These are phyloP conservation scores for Diplodia intermedia DNA, from an alignment of 2,329 filamentous ascomycete species.

Conservation along the genomic window DNA sequence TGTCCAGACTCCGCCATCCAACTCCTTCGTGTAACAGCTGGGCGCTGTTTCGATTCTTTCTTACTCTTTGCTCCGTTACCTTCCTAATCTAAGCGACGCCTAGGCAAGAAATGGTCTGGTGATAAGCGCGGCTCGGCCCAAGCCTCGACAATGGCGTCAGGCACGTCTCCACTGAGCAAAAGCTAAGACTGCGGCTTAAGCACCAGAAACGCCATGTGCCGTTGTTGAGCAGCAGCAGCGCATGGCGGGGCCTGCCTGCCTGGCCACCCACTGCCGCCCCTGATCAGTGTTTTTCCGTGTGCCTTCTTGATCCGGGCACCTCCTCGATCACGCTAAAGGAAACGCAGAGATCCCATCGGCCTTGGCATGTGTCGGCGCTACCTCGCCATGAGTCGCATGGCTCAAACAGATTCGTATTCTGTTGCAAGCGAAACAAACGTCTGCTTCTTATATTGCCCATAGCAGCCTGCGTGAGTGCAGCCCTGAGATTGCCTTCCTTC, in stretches of 20 bases:
- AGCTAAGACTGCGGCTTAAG: background rate
- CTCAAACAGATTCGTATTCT: constrained; percentile 22
- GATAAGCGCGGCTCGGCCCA: background rate
- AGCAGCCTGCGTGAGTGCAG: background rate
- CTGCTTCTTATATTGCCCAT: background rate
- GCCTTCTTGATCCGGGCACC: background rate
- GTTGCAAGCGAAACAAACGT: constrained; percentile 13
- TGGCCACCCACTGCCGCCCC: background rate
- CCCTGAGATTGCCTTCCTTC: constrained; percentile 12
- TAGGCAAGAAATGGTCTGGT: background rate
- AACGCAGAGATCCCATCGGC: background rate
- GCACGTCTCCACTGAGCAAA: background rate
- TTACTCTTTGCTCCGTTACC: background rate
- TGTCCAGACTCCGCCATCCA: background rate
- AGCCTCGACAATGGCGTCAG: background rate
- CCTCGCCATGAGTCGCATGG: constrained; percentile 15
- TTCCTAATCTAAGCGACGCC: constrained; percentile 22
- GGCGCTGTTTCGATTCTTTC: background rate
- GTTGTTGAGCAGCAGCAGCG: background rate
- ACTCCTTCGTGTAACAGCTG: background rate
- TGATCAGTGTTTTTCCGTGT: background rate
- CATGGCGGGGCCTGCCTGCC: too few species aligned
- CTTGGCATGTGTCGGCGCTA: constrained; percentile 19
- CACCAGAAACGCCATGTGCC: background rate
- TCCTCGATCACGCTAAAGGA: constrained; percentile 2